Evolutionary conservation across 2,329 filamentous ascomycete genomes (phyloP), one percentile per base, ranked within the genome.

Genomic region (Scytalidium sp.): DNA sequence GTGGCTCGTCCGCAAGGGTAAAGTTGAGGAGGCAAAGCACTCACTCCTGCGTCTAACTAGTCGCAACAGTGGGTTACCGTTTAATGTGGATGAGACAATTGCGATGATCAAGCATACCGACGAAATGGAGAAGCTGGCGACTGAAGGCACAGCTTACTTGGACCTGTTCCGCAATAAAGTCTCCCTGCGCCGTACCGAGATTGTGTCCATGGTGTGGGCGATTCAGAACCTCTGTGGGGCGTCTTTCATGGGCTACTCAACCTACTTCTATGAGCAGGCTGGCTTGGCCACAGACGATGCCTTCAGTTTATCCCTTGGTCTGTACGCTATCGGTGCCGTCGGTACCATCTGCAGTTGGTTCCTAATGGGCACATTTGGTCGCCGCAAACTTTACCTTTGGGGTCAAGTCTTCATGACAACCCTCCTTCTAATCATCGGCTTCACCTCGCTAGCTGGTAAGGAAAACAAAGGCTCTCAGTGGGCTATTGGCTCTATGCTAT

Each of bases 401-500:
- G 90, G 90, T 15, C 79, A 94, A 3, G 84, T 81, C 56, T 82
- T 82, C 3, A 79, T 96, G 20, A 91, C 79, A 68, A 58, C 70
- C 49, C 90, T 95, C 83, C 79, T 96, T 3, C 72, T 95, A 59
- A 73, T 91, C 65, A 85, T 95, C 66, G 90, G 90, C n/a, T n/a
- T n/a, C n/a, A 20, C 92, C 93, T 73, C 76, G 94, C 1, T 39
- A 72, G 70, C 54, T 73, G 67, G 49, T 46, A 22, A 50, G 9
- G 44, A 43, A 39, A 42, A 67, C 3, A 64, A 65, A 2, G 69
- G 70, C 19, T 68, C 67, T 3, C 65, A 59, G 11, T 79, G 74
- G 73, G 75, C 71, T 1, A 53, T 57, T 27, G 73, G 70, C 1
- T 60, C 61, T 15, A 86, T 96, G 68, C 91, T 96, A 85, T 75